phyloP scores from a whole-genome alignment of 176 grass and related monocot genomes.

The Ampelocalamus luodianensis region DNA sequence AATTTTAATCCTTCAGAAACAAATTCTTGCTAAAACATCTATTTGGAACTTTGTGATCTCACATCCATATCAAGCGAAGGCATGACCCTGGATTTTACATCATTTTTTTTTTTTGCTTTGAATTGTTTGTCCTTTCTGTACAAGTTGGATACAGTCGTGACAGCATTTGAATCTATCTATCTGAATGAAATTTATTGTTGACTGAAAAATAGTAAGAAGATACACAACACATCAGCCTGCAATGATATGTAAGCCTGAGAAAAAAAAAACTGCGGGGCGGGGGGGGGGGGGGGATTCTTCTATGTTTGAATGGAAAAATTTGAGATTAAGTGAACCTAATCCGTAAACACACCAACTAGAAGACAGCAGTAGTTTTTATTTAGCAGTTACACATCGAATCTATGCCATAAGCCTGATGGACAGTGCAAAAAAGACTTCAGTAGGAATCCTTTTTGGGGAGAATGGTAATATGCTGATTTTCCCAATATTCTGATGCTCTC shows the following conservation, averaged over 20 bases:
- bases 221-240: no score
- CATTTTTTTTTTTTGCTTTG: background rate
- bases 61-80: background rate
- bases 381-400: slow-evolving; percentile 15
- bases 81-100: background rate
- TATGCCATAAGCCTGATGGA: slow-evolving; percentile 28
- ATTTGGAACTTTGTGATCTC: background rate
- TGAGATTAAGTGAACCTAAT: background rate
- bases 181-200: slow-evolving; percentile 23
- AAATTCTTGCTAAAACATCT: background rate
- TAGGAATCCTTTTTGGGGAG: slow-evolving; percentile 30
- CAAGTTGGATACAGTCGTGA: slow-evolving; percentile 3
- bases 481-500: slow-evolving; percentile 34
- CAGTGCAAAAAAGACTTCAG: slow-evolving; percentile 22
- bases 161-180: slow-evolving; percentile 23
- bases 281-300: background rate
- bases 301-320: background rate
- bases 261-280: background rate
- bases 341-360: background rate
- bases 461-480: slow-evolving; percentile 38
- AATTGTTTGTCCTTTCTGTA: slow-evolving; percentile 15
- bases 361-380: background rate
- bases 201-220: background rate
- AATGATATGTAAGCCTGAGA: background rate
- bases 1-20: background rate